Evolutionary conservation across 495 filamentous ascomycete species (phyloP).

Genomic region (Niebla homalea): DNA sequence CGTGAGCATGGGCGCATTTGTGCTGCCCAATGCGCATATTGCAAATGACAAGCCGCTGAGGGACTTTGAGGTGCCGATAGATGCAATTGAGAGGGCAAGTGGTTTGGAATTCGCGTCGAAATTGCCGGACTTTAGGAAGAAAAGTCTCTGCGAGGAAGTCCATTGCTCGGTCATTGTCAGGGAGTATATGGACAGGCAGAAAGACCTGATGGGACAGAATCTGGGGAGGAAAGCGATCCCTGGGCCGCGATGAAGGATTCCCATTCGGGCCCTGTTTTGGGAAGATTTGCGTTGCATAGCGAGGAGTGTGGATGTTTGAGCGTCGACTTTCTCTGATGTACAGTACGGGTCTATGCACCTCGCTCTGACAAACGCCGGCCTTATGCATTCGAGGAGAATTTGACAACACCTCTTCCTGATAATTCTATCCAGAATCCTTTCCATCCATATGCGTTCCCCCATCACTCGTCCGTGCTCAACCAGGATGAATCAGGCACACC

Average conservation of each 20-base stretch:
- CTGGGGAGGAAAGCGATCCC: constrained; percentile 5
- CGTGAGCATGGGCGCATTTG: constrained; percentile 86
- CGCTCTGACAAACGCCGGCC: neutral
- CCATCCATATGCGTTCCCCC: neutral
- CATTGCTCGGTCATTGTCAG: constrained; percentile 66
- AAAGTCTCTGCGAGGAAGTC: constrained; percentile 74
- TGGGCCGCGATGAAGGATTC: neutral
- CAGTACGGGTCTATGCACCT: neutral
- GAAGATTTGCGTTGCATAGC: neutral
- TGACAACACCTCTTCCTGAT: neutral
- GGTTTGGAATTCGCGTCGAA: constrained; percentile 81
- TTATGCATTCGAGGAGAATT: neutral
- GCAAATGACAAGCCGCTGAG: constrained; percentile 67
- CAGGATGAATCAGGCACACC: constrained; percentile 1
- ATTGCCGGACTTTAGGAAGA: constrained; percentile 57
- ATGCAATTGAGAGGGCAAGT: constrained; percentile 80
- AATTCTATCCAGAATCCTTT: neutral
- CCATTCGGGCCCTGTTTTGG: neutral
- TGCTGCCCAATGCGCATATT: constrained; percentile 87
- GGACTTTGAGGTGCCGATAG: constrained; percentile 89
- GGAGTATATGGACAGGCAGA: constrained; percentile 42
- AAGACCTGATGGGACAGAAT: constrained; percentile 14
- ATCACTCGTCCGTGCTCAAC: neutral
- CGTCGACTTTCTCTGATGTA: neutral
- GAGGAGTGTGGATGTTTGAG: neutral